Evolutionary conservation across 148 eudicot genomes (phyloP).

Genomic region (Pharnaceum exiguum): DNA sequence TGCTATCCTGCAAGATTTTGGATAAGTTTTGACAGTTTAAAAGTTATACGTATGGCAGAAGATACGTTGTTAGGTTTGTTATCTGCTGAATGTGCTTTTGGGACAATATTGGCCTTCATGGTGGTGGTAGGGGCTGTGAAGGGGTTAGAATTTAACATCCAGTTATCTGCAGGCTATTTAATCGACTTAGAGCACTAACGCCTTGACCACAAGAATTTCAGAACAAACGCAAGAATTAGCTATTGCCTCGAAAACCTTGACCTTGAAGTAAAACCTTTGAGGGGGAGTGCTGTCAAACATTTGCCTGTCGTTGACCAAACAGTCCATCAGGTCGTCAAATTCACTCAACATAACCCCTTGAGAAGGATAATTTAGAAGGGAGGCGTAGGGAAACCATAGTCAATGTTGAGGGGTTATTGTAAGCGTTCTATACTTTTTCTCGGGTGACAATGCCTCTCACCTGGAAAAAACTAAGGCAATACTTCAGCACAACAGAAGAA

Average conservation of each 20-base stretch:
- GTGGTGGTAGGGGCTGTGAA: too few species aligned
- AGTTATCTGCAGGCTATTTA: too few species aligned
- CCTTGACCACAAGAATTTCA: too few species aligned
- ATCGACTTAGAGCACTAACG: too few species aligned
- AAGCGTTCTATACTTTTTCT: conserved; percentile 25
- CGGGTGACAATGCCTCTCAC: conserved; percentile 22
- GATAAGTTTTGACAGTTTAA: too few species aligned
- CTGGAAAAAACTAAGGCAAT: conserved; percentile 26
- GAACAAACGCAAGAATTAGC: too few species aligned
- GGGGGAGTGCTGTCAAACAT: conserved; percentile 24
- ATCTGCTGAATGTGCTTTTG: too few species aligned
- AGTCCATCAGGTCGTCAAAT: conserved; percentile 13
- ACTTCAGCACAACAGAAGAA: conserved; percentile 30
- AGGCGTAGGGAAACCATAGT: conserved; percentile 35
- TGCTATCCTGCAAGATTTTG: too few species aligned
- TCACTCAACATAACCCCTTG: conserved; percentile 27
- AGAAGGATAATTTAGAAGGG: conserved; percentile 33
- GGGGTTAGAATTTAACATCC: too few species aligned
- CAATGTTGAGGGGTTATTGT: conserved; percentile 27
- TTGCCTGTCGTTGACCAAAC: conserved; percentile 23
- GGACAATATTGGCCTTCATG: too few species aligned
- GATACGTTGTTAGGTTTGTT: too few species aligned
- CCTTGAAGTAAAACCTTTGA: conserved; percentile 10
- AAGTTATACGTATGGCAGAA: too few species aligned
- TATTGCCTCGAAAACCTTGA: conserved; percentile 2